Conservation (phyloP, 1,284 basidiomycete genomes). For the Pascua guehoae region DNA sequence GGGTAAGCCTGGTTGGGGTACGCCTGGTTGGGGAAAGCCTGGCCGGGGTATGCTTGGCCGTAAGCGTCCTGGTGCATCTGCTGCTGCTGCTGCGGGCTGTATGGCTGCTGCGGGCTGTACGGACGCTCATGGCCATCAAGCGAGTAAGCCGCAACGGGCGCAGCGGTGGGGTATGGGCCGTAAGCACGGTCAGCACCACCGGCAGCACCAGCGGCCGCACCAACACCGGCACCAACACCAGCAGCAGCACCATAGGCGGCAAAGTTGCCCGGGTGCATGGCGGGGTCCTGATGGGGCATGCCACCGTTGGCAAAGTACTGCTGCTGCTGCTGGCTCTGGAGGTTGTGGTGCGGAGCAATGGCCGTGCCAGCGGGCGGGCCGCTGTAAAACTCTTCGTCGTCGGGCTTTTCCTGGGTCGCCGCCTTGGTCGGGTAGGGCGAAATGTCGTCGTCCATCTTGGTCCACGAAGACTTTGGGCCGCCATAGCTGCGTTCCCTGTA, state of each 20-base stretch:
- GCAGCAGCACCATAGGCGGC: slow-evolving; percentile 32
- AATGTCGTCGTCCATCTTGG: slow-evolving; percentile 40
- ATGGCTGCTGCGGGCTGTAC: slow-evolving; percentile 21
- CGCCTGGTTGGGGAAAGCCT: not conserved
- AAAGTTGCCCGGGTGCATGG: slow-evolving; percentile 25
- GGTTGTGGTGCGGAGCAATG: too few relatives aligned
- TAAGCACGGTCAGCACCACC: slow-evolving; percentile 13
- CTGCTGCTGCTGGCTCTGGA: slow-evolving; percentile 17
- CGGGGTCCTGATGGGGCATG: slow-evolving; percentile 25
- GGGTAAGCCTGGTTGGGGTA: slow-evolving; percentile 1
- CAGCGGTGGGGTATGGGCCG: slow-evolving; percentile 20
- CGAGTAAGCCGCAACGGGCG: slow-evolving; percentile 19
- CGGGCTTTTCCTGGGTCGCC: slow-evolving; percentile 8
- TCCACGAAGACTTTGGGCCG: slow-evolving; percentile 27
- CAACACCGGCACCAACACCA: too few relatives aligned
- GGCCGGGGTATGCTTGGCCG: not conserved
- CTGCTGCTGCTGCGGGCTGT: slow-evolving; percentile 1
- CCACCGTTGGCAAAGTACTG: slow-evolving; percentile 26
- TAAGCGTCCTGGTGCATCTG: not conserved
- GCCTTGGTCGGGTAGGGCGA: slow-evolving; percentile 30
- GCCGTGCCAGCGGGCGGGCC: not conserved
- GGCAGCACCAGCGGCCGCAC: not conserved
- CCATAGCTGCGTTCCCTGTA: slow-evolving; percentile 9
- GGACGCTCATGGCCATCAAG: slow-evolving; percentile 32
- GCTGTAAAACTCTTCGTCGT: slow-evolving; percentile 13